These are phyloP conservation scores for Zygosaccharomyces sapae DNA, from an alignment of 1,139 yeast genomes.

Conservation along the genomic window DNA sequence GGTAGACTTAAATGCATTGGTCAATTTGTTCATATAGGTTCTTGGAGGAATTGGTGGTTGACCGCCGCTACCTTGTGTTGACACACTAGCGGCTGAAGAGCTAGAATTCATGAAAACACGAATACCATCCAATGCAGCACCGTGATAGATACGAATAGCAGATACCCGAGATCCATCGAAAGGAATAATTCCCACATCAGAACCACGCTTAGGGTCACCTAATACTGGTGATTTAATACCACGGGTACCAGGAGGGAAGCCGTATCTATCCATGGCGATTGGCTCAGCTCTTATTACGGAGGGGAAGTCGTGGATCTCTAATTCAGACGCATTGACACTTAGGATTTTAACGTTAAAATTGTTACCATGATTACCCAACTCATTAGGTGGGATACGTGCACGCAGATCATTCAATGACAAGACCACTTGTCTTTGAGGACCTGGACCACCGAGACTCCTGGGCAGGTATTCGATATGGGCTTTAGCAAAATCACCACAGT, in stretches of 20 bases:
- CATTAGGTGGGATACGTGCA: conserved; percentile 41
- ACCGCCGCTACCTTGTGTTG: conserved; percentile 8
- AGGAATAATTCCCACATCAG: conserved; percentile 30
- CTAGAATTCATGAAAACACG: conserved; percentile 32
- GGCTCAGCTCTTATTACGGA: conserved; percentile 18
- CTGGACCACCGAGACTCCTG: conserved; percentile 51
- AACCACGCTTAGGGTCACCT: conserved; percentile 38
- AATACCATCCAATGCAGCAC: conserved; percentile 77
- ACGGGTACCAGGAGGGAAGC: conserved; percentile 22
- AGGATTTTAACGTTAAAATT: conserved; percentile 49
- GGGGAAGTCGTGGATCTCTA: conserved; percentile 32
- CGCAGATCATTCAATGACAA: conserved; percentile 49
- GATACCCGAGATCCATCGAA: conserved; percentile 36
- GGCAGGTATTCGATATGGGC: conserved; percentile 61
- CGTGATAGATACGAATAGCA: conserved; percentile 60
- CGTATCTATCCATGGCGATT: conserved; percentile 30
- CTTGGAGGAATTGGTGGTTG: conserved; percentile 48
- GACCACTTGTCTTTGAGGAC: conserved; percentile 51
- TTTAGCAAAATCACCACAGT: conserved; percentile 55
- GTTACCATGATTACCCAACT: conserved; percentile 36
- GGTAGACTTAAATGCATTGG: conserved; percentile 25
- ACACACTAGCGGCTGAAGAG: conserved; percentile 13
- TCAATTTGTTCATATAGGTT: conserved; percentile 42
- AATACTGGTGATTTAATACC: conserved; percentile 48
- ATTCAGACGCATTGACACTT: conserved; percentile 43